Conservation (phyloP, 306 rosid species). For the Trifolium fragiferum region DNA sequence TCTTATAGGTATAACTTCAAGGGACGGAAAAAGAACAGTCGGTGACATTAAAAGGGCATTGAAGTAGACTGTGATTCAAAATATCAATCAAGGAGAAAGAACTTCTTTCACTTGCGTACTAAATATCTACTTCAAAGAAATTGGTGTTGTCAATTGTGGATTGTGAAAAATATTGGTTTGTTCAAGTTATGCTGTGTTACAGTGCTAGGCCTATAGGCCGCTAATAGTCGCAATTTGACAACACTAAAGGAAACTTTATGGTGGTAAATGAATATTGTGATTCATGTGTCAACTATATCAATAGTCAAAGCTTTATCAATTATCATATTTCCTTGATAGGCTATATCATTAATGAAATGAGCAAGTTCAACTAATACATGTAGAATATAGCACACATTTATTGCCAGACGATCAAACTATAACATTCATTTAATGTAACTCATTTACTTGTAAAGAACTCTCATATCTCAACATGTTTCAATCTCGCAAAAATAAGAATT, state of each 20-base stretch:
- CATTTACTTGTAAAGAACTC: background rate
- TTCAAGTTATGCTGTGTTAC: background rate
- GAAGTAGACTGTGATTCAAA: conserved; percentile 1
- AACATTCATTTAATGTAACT: conserved; percentile 15
- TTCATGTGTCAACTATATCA: conserved; percentile 2
- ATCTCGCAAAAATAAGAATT: conserved; percentile 7
- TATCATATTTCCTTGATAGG: conserved; percentile 21
- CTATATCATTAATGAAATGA: background rate
- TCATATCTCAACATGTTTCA: background rate
- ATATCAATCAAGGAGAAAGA: background rate
- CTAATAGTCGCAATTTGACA: background rate
- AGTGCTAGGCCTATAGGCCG: no score
- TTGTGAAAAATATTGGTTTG: background rate
- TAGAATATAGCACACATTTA: conserved; percentile 28
- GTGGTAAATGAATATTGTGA: conserved; percentile 1
- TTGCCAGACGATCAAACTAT: conserved; percentile 8
- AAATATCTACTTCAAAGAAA: background rate
- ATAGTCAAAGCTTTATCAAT: conserved; percentile 9
- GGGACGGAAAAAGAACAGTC: background rate
- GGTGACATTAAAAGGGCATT: conserved; percentile 27
- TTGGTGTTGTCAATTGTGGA: background rate
- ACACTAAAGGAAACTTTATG: background rate
- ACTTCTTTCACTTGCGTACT: conserved; percentile 21
- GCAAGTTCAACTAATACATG: background rate
- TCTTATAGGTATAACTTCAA: background rate